These are phyloP conservation scores for Zygotorulaspora danielsina DNA, from an alignment of 805 yeast species.

Conservation along the genomic window DNA sequence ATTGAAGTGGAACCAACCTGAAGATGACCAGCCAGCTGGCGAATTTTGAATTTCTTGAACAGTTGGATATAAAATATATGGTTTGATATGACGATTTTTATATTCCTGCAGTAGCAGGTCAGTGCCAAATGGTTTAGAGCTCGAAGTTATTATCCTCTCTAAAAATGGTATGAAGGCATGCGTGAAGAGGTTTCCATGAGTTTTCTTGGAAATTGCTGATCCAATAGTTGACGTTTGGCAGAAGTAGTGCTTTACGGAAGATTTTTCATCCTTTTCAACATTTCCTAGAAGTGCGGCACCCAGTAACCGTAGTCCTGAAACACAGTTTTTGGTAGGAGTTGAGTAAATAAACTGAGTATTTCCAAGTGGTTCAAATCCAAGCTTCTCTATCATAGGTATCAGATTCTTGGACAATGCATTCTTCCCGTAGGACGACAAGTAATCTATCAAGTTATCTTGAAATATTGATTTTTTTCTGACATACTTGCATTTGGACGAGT, in stretches of 20 bases:
- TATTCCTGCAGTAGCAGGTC: slow-evolving; percentile 4
- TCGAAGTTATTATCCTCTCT: slow-evolving; percentile 9
- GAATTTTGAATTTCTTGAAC: slow-evolving; percentile 21
- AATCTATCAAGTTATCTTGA: slow-evolving; percentile 42
- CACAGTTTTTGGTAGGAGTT: slow-evolving; percentile 42
- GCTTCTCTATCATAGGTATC: slow-evolving; percentile 26
- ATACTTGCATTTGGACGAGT: slow-evolving; percentile 1
- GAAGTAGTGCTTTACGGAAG: slow-evolving; percentile 22
- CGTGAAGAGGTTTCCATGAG: slow-evolving; percentile 22
- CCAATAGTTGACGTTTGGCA: slow-evolving; percentile 38
- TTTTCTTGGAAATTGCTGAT: slow-evolving; percentile 16
- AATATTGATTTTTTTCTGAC: slow-evolving; percentile 33
- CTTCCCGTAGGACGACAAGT: slow-evolving; percentile 43
- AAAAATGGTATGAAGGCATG: slow-evolving; percentile 26
- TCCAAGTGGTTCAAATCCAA: slow-evolving; percentile 45
- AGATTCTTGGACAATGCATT: slow-evolving; percentile 31
- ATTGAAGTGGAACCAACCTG: slow-evolving; percentile 33
- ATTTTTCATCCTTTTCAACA: neutral
- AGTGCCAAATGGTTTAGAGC: slow-evolving; percentile 7
- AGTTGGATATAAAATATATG: slow-evolving; percentile 30
- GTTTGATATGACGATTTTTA: slow-evolving; percentile 10
- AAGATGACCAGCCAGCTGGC: slow-evolving; percentile 22
- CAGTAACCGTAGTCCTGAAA: slow-evolving; percentile 28
- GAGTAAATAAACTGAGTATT: slow-evolving; percentile 53
- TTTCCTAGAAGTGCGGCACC: slow-evolving; percentile 22